Percentiles rank a stretch among this genome's conserved stretches.
Evolutionary conservation across 257 asterid species (phyloP).

Genomic region (Solanum tarapatanum): DNA sequence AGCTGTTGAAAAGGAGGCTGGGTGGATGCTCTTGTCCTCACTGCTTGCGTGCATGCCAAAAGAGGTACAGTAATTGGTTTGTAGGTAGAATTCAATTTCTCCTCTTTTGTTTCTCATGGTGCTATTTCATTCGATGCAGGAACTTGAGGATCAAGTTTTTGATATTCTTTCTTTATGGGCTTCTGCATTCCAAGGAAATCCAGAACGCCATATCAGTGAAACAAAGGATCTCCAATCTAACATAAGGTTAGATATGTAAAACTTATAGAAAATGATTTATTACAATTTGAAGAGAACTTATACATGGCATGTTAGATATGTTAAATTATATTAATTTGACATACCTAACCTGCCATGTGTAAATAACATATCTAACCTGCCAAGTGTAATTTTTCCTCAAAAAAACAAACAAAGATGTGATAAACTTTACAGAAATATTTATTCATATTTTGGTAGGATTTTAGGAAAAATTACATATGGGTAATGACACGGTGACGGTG

Average conservation of each 20-base stretch:
- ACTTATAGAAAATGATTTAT: neutral
- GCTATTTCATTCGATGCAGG: conserved; percentile 49
- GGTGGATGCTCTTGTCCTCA: conserved; percentile 92
- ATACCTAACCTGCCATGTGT: neutral
- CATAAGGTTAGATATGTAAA: conserved; percentile 48
- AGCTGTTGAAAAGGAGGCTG: conserved; percentile 85
- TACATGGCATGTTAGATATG: neutral
- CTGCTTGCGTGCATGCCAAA: conserved; percentile 75
- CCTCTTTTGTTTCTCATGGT: conserved; percentile 7
- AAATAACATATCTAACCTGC: neutral
- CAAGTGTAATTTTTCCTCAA: neutral
- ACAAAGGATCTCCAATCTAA: conserved; percentile 49
- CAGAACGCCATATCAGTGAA: conserved; percentile 33
- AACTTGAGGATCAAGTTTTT: conserved; percentile 83
- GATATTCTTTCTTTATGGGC: conserved; percentile 96
- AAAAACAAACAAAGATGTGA: neutral
- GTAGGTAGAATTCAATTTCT: neutral
- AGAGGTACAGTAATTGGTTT: conserved; percentile 37
- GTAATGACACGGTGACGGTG: neutral
- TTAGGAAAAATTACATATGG: neutral
- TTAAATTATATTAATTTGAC: neutral
- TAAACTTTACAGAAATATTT: neutral
- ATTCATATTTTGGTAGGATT: neutral
- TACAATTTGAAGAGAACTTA: neutral
- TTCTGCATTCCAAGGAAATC: conserved; percentile 56